A percentile compares a stretch with the other conserved stretches of the same genome.
Evolutionary conservation across 176 grass and related monocot species (phyloP).

Genomic region (Paspalum notatum): DNA sequence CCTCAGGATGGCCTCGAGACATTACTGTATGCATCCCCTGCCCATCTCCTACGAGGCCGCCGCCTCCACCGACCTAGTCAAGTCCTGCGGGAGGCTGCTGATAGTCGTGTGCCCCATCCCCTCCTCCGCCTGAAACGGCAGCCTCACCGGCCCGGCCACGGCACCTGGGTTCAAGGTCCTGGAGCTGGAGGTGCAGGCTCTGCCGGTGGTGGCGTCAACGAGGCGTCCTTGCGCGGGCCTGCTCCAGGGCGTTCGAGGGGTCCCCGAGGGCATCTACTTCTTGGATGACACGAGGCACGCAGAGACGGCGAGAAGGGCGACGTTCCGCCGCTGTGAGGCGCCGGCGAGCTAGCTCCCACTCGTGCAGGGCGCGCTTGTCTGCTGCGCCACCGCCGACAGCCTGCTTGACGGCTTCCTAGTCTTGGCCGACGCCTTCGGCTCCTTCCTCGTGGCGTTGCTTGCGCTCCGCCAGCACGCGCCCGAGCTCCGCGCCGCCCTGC

Average conservation of each 20-base stretch:
- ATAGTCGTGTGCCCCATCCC: conserved; percentile 18
- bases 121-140: background rate
- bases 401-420: no score
- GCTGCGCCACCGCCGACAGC: no score
- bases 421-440: no score
- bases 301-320: no score
- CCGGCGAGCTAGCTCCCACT: no score
- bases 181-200: background rate
- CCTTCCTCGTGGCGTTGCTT: no score
- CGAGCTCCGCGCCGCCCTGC: no score
- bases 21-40: background rate
- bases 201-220: background rate
- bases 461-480: no score
- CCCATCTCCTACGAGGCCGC: no score
- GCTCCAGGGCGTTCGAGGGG: background rate
- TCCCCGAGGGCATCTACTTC: background rate
- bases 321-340: no score
- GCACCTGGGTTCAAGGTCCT: background rate
- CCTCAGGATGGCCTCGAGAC: no score
- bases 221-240: background rate
- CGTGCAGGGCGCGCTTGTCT: no score
- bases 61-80: conserved; percentile 7
- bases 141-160: background rate
- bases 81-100: conserved; percentile 36
- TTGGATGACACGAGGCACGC: background rate